These are phyloP conservation scores for Echeveria elegans DNA, from an alignment of 164 flowering plant species.

Conservation along the genomic window DNA sequence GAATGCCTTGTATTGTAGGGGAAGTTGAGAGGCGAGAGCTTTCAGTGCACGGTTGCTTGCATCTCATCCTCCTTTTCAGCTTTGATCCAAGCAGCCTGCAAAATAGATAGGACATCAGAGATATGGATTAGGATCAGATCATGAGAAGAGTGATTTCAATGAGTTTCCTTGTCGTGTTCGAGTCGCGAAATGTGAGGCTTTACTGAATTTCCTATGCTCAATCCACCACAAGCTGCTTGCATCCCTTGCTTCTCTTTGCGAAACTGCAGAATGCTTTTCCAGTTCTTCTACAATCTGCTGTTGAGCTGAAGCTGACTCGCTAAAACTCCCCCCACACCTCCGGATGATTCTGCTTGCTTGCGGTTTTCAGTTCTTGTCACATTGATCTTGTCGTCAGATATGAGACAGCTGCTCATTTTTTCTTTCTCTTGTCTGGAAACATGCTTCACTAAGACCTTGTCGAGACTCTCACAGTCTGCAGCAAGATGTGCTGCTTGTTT, in stretches of 20 bases:
- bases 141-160: slow-evolving; percentile 9
- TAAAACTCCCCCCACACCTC: slow-evolving; percentile 49
- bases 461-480: slow-evolving; percentile 42
- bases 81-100: slow-evolving; percentile 83
- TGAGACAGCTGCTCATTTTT: slow-evolving; percentile 25
- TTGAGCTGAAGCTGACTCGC: slow-evolving; percentile 46
- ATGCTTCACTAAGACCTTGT: slow-evolving; percentile 57
- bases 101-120: not conserved
- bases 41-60: slow-evolving; percentile 13
- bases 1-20: no score
- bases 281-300: slow-evolving; percentile 18
- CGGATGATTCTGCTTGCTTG: slow-evolving; percentile 13
- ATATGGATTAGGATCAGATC: not conserved
- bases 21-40: no score
- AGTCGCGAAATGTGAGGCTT: slow-evolving; percentile 70
- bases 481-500: slow-evolving; percentile 13
- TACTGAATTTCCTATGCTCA: slow-evolving; percentile 78
- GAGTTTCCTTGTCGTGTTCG: slow-evolving; percentile 66
- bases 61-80: slow-evolving; percentile 80
- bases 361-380: slow-evolving; percentile 11
- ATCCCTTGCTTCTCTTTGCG: slow-evolving; percentile 65
- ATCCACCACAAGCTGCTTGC: slow-evolving; percentile 87
- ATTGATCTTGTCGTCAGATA: slow-evolving; percentile 18
- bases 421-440: slow-evolving; percentile 56
- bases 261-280: slow-evolving; percentile 16